phyloP scores from a whole-genome alignment of 768 basidiomycete genomes.

The Tylopilus felleus region DNA sequence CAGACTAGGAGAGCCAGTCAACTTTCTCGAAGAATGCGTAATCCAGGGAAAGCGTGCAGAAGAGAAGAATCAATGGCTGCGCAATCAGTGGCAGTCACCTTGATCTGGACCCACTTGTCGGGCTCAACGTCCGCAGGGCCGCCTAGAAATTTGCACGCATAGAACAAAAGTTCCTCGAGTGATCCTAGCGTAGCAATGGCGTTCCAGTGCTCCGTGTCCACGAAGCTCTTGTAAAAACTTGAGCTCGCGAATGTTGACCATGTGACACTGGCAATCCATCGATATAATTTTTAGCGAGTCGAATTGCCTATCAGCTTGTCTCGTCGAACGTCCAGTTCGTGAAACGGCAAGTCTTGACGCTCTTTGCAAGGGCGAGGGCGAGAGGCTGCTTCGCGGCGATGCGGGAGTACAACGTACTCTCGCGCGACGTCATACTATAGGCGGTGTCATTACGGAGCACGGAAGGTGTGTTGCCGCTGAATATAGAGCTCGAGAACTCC shows the following conservation, averaged over 20 bases:
- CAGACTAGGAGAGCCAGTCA: neutral
- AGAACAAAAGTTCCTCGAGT: conserved; percentile 20
- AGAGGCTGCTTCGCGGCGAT: conserved; percentile 26
- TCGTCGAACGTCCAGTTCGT: neutral
- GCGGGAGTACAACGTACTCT: conserved; percentile 23
- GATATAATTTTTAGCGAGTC: neutral
- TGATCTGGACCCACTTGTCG: neutral
- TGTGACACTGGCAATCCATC: conserved; percentile 8
- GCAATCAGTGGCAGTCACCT: neutral
- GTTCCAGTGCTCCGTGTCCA: conserved; percentile 18
- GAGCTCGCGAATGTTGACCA: conserved; percentile 19
- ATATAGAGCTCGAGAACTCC: conserved; percentile 17
- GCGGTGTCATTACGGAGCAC: neutral
- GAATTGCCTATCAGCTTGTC: neutral
- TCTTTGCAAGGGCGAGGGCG: conserved; percentile 29
- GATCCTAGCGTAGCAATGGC: conserved; percentile 5
- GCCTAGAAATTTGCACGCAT: neutral
- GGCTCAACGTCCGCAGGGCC: neutral
- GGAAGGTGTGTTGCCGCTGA: neutral
- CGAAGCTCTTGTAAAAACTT: conserved; percentile 2
- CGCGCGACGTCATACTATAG: neutral
- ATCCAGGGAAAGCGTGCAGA: neutral
- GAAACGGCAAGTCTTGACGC: conserved; percentile 28
- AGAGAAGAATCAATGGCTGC: neutral
- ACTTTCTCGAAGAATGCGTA: neutral